Evolutionary conservation across 164 flowering plant genomes (phyloP).

Genomic region (Nymphaea thermarum): DNA sequence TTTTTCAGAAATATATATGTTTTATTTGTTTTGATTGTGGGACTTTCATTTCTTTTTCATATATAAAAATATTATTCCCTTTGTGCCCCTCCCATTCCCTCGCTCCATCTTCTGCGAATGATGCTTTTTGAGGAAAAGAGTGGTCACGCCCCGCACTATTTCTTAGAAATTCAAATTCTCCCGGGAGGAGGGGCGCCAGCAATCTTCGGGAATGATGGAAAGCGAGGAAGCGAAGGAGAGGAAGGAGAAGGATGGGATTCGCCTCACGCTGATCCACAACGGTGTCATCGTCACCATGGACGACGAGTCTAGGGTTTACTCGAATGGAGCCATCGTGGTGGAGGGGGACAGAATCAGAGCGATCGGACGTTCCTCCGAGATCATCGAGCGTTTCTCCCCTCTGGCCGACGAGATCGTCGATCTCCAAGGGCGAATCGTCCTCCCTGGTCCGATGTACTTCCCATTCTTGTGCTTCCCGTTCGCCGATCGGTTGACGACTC

Average conservation of each 20-base stretch:
- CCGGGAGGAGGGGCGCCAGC: too few species aligned
- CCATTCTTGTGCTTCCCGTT: neutral
- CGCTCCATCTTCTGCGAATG: too few species aligned
- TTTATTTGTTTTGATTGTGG: too few species aligned
- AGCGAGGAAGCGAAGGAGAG: too few species aligned
- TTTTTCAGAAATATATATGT: too few species aligned
- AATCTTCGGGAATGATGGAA: too few species aligned
- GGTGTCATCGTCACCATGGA: slow-evolving; percentile 69
- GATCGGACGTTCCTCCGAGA: slow-evolving; percentile 48
- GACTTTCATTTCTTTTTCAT: too few species aligned
- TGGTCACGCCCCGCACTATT: too few species aligned
- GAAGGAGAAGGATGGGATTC: neutral
- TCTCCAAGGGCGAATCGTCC: slow-evolving; percentile 46
- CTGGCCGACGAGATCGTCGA: slow-evolving; percentile 29
- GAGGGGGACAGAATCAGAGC: slow-evolving; percentile 38
- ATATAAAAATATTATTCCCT: too few species aligned
- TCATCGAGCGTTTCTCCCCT: slow-evolving; percentile 30
- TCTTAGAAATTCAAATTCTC: too few species aligned
- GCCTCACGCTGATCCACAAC: slow-evolving; percentile 33
- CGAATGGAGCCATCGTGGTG: slow-evolving; percentile 43
- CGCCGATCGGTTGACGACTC: neutral
- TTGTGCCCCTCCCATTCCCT: too few species aligned
- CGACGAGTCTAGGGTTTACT: slow-evolving; percentile 34
- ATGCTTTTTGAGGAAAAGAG: too few species aligned
- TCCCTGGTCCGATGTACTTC: slow-evolving; percentile 36